Evolutionary conservation across 1,139 yeast species (phyloP), one percentile per base, ranked within the genome.

Genomic region (Kodamaea sp.): DNA sequence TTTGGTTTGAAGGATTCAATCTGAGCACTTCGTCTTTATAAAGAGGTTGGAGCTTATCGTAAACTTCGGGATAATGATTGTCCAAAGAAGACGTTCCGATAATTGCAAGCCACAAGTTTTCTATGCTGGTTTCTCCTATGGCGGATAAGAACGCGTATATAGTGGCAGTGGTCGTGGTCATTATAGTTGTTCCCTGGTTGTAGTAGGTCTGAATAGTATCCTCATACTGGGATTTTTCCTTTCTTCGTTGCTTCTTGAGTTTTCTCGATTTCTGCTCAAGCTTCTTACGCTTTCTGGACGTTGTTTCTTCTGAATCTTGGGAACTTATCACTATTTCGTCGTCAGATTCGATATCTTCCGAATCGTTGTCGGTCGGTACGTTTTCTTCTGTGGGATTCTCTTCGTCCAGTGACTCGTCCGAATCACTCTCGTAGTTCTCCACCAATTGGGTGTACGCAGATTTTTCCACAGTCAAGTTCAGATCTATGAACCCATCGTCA

Each of bases 81-180:
- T 87, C 94, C 24, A 89, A 62, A 1, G 97, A 83, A 0, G 95
- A 82, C 1, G 95, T 80, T 1, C 98, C 98, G 7, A 92, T 76
- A 2, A 92, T 83, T 1, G 96, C 77, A 5, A 89, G 67, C 99
- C 99, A 94, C 32, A 94, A 63, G 41, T 69, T 72, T 20, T 82
- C 84, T 15, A 82, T 64, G 41, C 57, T 65, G 14, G 76, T 68
- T 44, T 71, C 77, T 21, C 76, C 97, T 31, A 92, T 77, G 11
- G 83, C 71, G 0, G 96, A 80, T 16, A 90, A 60, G 32, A 92
- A 65, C 1, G 95, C 82, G 59, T 92, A 92, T 4, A 87, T 70
- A 41, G 87, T 87, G 10, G 88, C 76, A 0, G 97, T 76, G 3
- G 85, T 73, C 0, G 97, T 84, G 6, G 89, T 78, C 20, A 80